Base-by-base conservation (phyloP, 2,329 filamentous ascomycete species). In the Scleromitrula shiraiana region DNA sequence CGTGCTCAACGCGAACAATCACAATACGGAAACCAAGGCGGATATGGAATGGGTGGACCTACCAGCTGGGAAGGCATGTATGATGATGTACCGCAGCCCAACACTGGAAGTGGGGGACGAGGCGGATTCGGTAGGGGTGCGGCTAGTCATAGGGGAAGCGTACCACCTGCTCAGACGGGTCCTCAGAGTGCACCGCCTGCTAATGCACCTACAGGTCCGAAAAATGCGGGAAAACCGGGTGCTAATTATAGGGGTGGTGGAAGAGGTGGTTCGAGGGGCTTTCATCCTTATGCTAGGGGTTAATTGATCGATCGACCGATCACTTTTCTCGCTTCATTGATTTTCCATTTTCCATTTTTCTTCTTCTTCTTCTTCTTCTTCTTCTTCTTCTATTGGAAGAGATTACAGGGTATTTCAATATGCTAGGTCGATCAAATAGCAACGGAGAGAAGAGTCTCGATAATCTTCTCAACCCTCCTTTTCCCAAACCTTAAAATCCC, bases 31-130 rank as follows among this genome's bases (percentile, higher is more conserved):
- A 55, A 55, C 5, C 26, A 33, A 17, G 58, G 61, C 23, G 67
- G 61, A 61, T 67, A 47, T 65, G 74, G 65, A 60, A 76, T 69
- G 30, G 71, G 71, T 49, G 80, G 45, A 15, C 84, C 85, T n/a
- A 88, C 86, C 20, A 90, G 84, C 33, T 96, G 90, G 89, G 91
- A 97, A 66, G 91, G 91, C 61, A 95, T 95, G 89, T 97, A 96
- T 66, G 91, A 97, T 64, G 91, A 96, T 64, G 87, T 90, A 2
- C 90, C 89, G 14, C 88, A 91, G 63, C 88, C 88, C 5, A 52
- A 52, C 33, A 51, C 49, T 19, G 50, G 69, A 14, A 75, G 71
- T 39, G 72, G 74, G 20, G 42, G 68, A 4, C 38, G 63, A n/a
- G 67, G 72, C 51, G 68, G 69, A 53, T 68, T 68, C 41, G 67